Base-by-base conservation (phyloP, 1,284 basidiomycete genomes). In the Boletus semigastroideus region DNA sequence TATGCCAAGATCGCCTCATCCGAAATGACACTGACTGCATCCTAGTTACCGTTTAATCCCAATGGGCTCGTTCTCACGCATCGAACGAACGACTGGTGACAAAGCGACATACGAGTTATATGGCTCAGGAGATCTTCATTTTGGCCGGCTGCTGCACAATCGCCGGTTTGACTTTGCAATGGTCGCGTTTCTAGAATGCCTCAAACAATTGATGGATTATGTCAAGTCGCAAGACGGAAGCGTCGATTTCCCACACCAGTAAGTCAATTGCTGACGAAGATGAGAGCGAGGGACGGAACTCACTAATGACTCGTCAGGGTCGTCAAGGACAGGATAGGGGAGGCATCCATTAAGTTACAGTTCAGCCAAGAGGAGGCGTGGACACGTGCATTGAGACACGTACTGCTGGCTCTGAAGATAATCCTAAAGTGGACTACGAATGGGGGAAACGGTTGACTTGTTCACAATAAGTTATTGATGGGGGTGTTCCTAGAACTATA, bases 121-220 rank as follows among this genome's bases (percentile, higher is more conserved):
- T 60, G 94, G 92, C 4, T 94, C 92, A 3, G 92, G 92, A 7
- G 94, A 98, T 66, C 76, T 97, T 44, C 89, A 94, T 58, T 78
- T 96, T 54, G 88, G 90, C 0, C 83, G 94, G 30, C 69, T 99
- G 16, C 75, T 98, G 39, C 95, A 98, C 67, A 97, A 97, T 64
- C 82, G 96, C 25, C 82, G 96, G 16, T 99, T 99, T 72, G 96
- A 98, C 71, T 84, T 90, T 58, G 97, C 90, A 2, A 96, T 99
- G 87, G 92, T 96, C 5, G 93, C 92, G 3, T 93, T 99, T 60
- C 78, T 99, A 41, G 94, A 98, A 57, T 98, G 95, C 66, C 75
- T 99, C 39, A 86, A 92, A 59, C 94, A 98, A 65, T 74, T 98
- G 36, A 86, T 91, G 68, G 94, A 96, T 49, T 84, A 86, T 63